Percentiles rank a stretch among this genome's conserved stretches.
These are phyloP conservation scores for Tulasnella sp. DNA, from an alignment of 768 basidiomycete genomes.

Conservation along the genomic window DNA sequence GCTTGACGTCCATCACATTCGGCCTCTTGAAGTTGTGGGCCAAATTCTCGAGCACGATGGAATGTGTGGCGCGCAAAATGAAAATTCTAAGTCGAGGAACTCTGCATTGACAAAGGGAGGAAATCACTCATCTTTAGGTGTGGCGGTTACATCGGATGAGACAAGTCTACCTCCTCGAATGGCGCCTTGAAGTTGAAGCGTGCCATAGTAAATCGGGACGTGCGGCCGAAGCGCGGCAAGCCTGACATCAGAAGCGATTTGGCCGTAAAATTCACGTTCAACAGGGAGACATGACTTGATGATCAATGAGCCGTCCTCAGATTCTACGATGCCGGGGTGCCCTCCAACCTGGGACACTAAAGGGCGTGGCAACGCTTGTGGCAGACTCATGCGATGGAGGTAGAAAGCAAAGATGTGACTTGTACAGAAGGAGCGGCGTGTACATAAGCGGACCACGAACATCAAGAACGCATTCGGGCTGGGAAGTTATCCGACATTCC, in stretches of 20 bases:
- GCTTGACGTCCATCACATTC: conserved; percentile 84
- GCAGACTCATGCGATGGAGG: too few relatives aligned
- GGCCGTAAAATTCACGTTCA: conserved; percentile 65
- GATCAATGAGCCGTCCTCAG: conserved; percentile 63
- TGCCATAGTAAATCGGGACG: conserved; percentile 70
- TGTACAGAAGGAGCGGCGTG: too few relatives aligned
- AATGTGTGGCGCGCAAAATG: conserved; percentile 32
- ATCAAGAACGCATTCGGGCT: too few relatives aligned
- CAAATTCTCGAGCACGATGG: conserved; percentile 78
- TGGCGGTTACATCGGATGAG: conserved; percentile 18
- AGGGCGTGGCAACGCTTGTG: conserved; percentile 22
- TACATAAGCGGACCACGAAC: too few relatives aligned
- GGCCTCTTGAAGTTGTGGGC: conserved; percentile 62
- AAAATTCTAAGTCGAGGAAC: neutral
- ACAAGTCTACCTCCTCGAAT: conserved; percentile 25
- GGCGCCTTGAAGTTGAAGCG: conserved; percentile 59
- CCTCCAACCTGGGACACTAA: conserved; percentile 67
- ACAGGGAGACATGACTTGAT: conserved; percentile 60
- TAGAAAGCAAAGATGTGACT: too few relatives aligned
- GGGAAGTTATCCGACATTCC: too few relatives aligned
- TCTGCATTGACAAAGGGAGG: neutral
- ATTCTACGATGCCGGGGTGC: conserved; percentile 59
- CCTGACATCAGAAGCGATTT: conserved; percentile 31
- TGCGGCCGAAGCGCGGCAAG: conserved; percentile 31
- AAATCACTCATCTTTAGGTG: conserved; percentile 38